A percentile compares a stretch with the other conserved stretches of the same genome.
Evolutionary conservation across 2,329 filamentous ascomycete species (phyloP).

Genomic region (Ophiostoma sp.): DNA sequence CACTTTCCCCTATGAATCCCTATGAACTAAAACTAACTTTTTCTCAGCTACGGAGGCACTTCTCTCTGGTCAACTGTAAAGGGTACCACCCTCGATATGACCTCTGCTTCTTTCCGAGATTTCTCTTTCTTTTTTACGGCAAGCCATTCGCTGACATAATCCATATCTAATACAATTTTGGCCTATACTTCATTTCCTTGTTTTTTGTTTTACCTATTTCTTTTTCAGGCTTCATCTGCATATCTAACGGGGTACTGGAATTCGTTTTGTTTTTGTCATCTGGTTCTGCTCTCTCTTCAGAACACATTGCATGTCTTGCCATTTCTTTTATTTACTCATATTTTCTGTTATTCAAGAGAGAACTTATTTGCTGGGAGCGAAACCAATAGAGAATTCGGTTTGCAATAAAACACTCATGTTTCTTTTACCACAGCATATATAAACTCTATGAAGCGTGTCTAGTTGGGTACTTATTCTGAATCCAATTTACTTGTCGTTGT

Average conservation of each 20-base stretch:
- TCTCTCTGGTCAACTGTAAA: constrained; percentile 67
- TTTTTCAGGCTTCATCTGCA: constrained; percentile 15
- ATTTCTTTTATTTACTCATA: neutral
- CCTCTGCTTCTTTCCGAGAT: neutral
- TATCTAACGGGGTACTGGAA: constrained; percentile 22
- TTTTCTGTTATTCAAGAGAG: neutral
- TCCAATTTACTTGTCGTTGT: neutral
- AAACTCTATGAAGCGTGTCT: neutral
- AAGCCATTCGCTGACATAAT: constrained; percentile 4
- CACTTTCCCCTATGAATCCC: neutral
- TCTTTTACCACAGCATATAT: neutral
- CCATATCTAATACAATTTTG: constrained; percentile 16
- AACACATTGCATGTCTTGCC: constrained; percentile 8
- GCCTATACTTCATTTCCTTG: constrained; percentile 9
- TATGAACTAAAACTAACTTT: neutral
- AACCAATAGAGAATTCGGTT: neutral
- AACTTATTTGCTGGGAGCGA: neutral
- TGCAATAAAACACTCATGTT: neutral
- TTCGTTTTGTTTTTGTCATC: neutral
- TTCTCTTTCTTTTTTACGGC: constrained; percentile 1
- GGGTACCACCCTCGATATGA: neutral
- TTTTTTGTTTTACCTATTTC: no score
- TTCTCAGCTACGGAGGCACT: constrained; percentile 66
- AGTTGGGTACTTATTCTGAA: neutral
- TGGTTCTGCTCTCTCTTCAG: constrained; percentile 9